Conservation (phyloP, 1,284 basidiomycete species). For the Cryptococcus floricola region DNA sequence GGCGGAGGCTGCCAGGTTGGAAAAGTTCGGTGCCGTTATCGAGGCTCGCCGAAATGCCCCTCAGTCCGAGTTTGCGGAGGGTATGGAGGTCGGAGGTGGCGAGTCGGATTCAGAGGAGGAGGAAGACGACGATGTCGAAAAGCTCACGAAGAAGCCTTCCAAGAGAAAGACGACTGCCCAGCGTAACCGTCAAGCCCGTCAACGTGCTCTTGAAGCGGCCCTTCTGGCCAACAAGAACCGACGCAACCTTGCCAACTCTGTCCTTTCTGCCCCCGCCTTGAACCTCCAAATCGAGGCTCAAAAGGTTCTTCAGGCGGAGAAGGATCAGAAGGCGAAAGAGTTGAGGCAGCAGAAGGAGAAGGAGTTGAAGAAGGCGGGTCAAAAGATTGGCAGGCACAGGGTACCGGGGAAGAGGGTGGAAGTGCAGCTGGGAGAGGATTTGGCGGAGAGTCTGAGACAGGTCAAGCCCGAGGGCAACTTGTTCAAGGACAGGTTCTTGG, state of each 20-base stretch:
- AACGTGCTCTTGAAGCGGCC: slow-evolving; percentile 5
- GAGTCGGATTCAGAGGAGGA: slow-evolving; percentile 51
- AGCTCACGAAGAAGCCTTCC: slow-evolving; percentile 53
- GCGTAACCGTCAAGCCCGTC: slow-evolving; percentile 41
- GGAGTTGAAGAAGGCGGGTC: slow-evolving; percentile 51
- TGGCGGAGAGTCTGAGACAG: slow-evolving; percentile 77
- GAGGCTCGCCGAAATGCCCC: slow-evolving; percentile 49
- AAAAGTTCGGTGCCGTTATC: slow-evolving; percentile 56
- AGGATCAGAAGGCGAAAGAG: slow-evolving; percentile 24
- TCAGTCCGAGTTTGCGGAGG: slow-evolving; percentile 45
- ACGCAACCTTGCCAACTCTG: slow-evolving; percentile 25
- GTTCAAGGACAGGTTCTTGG: slow-evolving; percentile 80
- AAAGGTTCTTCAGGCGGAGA: slow-evolving; percentile 23
- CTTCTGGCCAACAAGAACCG: slow-evolving; percentile 18
- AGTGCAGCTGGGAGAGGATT: slow-evolving; percentile 87
- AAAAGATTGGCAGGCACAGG: slow-evolving; percentile 69
- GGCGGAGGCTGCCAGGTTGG: slow-evolving; percentile 56
- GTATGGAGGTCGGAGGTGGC: slow-evolving; percentile 61
- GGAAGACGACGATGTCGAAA: slow-evolving; percentile 46
- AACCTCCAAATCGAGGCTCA: slow-evolving; percentile 31
- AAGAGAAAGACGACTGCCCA: slow-evolving; percentile 61
- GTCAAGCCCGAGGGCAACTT: slow-evolving; percentile 93
- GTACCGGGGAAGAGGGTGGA: slow-evolving; percentile 68
- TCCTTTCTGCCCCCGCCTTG: slow-evolving; percentile 25
- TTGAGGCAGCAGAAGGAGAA: slow-evolving; percentile 64